phyloP scores from a whole-genome alignment of 73 alveolate species.

The Paramecium caudatum region DNA sequence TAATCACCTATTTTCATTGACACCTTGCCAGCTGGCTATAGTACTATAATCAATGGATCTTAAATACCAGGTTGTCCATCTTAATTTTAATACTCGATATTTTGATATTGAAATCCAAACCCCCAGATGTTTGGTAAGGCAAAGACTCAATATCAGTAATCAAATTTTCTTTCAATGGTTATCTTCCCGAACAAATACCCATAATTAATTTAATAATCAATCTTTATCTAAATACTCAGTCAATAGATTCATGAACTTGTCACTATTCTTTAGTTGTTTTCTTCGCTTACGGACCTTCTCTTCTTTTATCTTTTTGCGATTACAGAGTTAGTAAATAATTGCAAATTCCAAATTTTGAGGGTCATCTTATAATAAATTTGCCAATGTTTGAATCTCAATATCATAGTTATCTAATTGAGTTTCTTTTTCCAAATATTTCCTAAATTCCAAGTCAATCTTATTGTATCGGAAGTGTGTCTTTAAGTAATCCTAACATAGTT shows the following conservation, averaged over 20 bases:
- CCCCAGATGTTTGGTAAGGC: constrained; percentile 11
- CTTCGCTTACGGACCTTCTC: too few relatives aligned
- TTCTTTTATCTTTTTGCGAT: too few relatives aligned
- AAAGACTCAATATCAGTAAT: background rate
- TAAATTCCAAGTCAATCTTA: too few relatives aligned
- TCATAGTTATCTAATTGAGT: too few relatives aligned
- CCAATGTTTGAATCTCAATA: too few relatives aligned
- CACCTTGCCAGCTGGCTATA: constrained; percentile 44
- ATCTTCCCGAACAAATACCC: constrained; percentile 62
- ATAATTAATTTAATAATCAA: constrained; percentile 7
- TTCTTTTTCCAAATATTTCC: too few relatives aligned
- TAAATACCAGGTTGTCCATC: constrained; percentile 43
- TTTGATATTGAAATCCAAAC: constrained; percentile 34
- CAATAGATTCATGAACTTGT: background rate
- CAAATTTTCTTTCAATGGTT: background rate
- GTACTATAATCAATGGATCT: background rate
- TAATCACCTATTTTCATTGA: constrained; percentile 9
- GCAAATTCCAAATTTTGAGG: too few relatives aligned
- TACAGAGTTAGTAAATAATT: too few relatives aligned
- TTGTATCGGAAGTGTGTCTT: too few relatives aligned
- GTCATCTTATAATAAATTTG: too few relatives aligned
- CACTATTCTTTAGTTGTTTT: background rate
- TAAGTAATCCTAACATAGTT: too few relatives aligned
- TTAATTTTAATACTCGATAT: constrained; percentile 3
- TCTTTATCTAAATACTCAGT: background rate